A percentile compares a stretch with the other conserved stretches of the same genome.
Conservation (phyloP, 805 yeast species). For the Pachysolen tannophilus region DNA sequence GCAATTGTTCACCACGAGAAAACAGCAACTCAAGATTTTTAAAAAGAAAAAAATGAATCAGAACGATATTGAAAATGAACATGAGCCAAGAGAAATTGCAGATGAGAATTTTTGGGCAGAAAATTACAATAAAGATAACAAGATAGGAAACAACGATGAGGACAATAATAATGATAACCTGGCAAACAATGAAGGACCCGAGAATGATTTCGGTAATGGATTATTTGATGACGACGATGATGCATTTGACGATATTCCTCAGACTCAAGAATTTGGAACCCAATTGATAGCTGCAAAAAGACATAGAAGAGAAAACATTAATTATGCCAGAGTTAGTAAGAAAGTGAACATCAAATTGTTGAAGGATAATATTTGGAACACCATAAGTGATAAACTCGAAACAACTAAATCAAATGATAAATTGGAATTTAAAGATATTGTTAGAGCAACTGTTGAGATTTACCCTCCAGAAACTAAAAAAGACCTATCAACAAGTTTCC, state of each 20-base stretch:
- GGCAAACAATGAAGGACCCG: slow-evolving; percentile 18
- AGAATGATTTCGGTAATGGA: slow-evolving; percentile 22
- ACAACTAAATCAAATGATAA: slow-evolving; percentile 9
- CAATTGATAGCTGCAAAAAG: slow-evolving; percentile 20
- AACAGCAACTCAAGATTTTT: slow-evolving; percentile 17
- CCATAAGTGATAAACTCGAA: slow-evolving; percentile 22
- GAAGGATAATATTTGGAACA: slow-evolving; percentile 71
- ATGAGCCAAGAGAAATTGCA: slow-evolving; percentile 25
- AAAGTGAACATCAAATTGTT: slow-evolving; percentile 67
- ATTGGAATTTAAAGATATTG: slow-evolving; percentile 15
- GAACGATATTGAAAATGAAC: slow-evolving; percentile 10
- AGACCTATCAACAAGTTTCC: slow-evolving; percentile 78
- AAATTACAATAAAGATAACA: slow-evolving; percentile 38
- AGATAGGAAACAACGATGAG: slow-evolving; percentile 3
- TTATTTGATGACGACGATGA: slow-evolving; percentile 33
- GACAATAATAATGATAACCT: neutral
- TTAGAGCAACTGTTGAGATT: slow-evolving; percentile 22
- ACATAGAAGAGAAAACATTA: slow-evolving; percentile 33
- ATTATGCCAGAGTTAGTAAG: slow-evolving; percentile 67
- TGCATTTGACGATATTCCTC: slow-evolving; percentile 14
- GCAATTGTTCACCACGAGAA: slow-evolving; percentile 63
- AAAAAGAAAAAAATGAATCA: slow-evolving; percentile 8
- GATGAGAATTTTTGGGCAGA: slow-evolving; percentile 73
- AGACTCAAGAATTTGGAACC: slow-evolving; percentile 14
- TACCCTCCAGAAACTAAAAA: slow-evolving; percentile 50